Conservation (phyloP, 2,329 filamentous ascomycete genomes). For the Diplodia sapinea region DNA sequence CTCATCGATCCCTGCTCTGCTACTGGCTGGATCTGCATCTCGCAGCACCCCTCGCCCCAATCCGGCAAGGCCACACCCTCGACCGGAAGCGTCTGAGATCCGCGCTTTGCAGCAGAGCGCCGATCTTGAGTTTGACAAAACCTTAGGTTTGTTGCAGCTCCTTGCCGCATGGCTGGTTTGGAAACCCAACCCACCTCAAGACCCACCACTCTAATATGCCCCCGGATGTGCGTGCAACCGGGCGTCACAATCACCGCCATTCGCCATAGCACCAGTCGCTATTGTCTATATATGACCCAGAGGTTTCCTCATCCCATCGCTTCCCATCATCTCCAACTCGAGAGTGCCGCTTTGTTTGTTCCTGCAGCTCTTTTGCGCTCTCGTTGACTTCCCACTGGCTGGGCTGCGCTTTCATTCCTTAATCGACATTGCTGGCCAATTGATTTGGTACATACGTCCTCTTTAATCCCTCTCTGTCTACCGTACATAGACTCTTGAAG, state of each 20-base stretch:
- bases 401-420: constrained; percentile 60
- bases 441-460: constrained; percentile 39
- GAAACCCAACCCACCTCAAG: constrained; percentile 50
- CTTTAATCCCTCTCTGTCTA: constrained; percentile 49
- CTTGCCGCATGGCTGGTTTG: constrained; percentile 47
- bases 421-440: constrained; percentile 53
- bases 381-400: constrained; percentile 61
- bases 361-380: constrained; percentile 51
- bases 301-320: constrained; percentile 8
- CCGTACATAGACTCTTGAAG: constrained; percentile 37
- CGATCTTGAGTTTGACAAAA: constrained; percentile 32
- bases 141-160: constrained; percentile 31
- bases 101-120: constrained; percentile 16
- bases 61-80: constrained; percentile 11
- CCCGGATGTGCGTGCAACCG: constrained; percentile 21
- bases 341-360: constrained; percentile 44
- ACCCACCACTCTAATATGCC: constrained; percentile 50
- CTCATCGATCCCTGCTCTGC: constrained; percentile 19
- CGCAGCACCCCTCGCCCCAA: constrained; percentile 13
- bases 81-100: constrained; percentile 28
- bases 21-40: constrained; percentile 28
- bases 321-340: constrained; percentile 42
- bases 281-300: constrained; percentile 27
- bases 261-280: constrained; percentile 41
- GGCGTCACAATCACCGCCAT: constrained; percentile 40